Base-by-base conservation (phyloP, 1,139 yeast genomes). In the Blastobotrys arbuscula region DNA sequence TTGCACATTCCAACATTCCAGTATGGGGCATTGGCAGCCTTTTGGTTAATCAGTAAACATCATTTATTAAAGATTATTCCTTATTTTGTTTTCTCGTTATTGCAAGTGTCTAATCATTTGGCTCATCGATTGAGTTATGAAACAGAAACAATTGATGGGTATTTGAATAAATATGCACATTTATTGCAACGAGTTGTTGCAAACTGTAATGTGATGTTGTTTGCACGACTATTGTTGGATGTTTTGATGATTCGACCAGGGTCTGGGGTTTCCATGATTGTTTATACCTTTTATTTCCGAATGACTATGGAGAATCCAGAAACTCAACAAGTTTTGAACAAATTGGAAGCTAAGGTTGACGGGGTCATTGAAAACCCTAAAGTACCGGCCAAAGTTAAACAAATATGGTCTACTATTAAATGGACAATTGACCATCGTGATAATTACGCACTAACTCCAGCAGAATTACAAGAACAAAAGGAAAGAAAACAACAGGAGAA, bases 281-380 rank as follows among this genome's bases (percentile, higher is more conserved):
- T 77, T 33, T 87, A 81, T 64, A 63, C 76, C 10, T 55, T 82
- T 30, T 88, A 89, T 68, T 74, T 84, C 64, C 82, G 87, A 66
- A 67, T 85, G 53, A 79, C 95, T 66, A 81, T 75, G 59, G 94
- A 86, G 62, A 82, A 80, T 61, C 80, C 89, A 13, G 74, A 81
- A 24, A 82, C 89, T 49, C 78, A 83, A 67, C 75, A 79, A 55
- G 79, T 81, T 36, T 71, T 88, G 60, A 77, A 81, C 64, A 71
- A 75, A 42, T 69, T 84, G 61, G 89, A 82, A 61, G 77, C 78
- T 34, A 71, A 78, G 52, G 61, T 82, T 48, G 96, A 89, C 62
- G 78, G 80, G 15, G 52, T 77, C 16, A 73, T 84, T 47, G 2
- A 3, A 13, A 70, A 72, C 48, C 72, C 82, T 38, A 66, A 74